phyloP scores from a whole-genome alignment of 2,329 filamentous ascomycete species.

The Xylaria digitata region DNA sequence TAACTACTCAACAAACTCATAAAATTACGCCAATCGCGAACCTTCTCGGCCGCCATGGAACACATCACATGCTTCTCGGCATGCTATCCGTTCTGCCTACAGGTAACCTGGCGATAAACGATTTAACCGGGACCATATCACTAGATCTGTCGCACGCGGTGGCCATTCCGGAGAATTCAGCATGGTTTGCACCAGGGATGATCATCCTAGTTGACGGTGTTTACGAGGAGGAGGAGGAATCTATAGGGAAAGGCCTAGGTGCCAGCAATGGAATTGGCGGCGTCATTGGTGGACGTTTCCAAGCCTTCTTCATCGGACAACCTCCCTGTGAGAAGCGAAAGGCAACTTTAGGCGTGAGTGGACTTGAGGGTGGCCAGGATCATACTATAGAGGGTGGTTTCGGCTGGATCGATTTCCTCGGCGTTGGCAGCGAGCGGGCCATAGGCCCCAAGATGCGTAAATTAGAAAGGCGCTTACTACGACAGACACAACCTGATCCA shows the following conservation, averaged over 20 bases:
- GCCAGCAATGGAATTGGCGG: slow-evolving; percentile 86
- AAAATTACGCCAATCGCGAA: slow-evolving; percentile 89
- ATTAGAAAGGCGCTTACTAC: slow-evolving; percentile 76
- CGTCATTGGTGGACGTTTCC: slow-evolving; percentile 89
- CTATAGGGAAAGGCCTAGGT: slow-evolving; percentile 74
- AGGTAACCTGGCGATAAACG: slow-evolving; percentile 83
- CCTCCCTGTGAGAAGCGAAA: slow-evolving; percentile 89
- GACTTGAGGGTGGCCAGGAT: slow-evolving; percentile 66
- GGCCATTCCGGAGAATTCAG: slow-evolving; percentile 84
- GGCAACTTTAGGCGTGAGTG: slow-evolving; percentile 78
- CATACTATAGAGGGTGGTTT: slow-evolving; percentile 82
- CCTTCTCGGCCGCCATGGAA: slow-evolving; percentile 81
- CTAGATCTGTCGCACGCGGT: slow-evolving; percentile 85
- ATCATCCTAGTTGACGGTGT: slow-evolving; percentile 93
- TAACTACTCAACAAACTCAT: slow-evolving; percentile 73
- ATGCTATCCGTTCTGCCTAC: slow-evolving; percentile 84
- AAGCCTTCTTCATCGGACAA: slow-evolving; percentile 89
- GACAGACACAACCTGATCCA: slow-evolving; percentile 48
- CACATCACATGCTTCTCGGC: slow-evolving; percentile 86
- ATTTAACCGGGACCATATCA: slow-evolving; percentile 87
- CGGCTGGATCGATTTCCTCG: slow-evolving; percentile 97
- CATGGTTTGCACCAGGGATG: slow-evolving; percentile 96
- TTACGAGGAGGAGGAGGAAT: slow-evolving; percentile 93
- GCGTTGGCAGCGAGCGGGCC: slow-evolving; percentile 88
- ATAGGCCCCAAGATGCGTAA: slow-evolving; percentile 84